Evolutionary conservation across 2,329 filamentous ascomycete genomes (phyloP), one percentile per base, ranked within the genome.

Genomic region (Paraconiothyrium sp.): DNA sequence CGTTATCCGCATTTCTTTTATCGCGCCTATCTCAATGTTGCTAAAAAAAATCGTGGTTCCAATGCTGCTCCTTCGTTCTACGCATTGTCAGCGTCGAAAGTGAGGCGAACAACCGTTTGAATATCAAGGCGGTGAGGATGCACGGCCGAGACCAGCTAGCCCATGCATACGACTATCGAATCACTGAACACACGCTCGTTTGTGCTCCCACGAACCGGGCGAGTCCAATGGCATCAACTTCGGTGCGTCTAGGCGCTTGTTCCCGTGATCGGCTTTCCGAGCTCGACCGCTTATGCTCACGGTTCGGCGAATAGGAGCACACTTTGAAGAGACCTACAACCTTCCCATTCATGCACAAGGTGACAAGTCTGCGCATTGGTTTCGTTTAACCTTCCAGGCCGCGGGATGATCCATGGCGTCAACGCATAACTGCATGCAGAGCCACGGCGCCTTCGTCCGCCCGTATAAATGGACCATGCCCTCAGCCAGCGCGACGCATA

Each of bases 181-280:
- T 67, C 54, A 62, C 20, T 49, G 50, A 48, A 66, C 57, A 66
- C 68, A 72, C 64, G 61, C 63, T 59, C 59, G 58, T 62, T 50
- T 56, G 61, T 64, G 66, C 63, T 67, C 60, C 58, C 57, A 59
- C 52, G 57, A 59, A 51, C 24, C 54, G 46, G 60, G 51, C 51
- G 27, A 58, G 34, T 58, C 54, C n/a, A 44, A 43, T 48, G 56
- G 27, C 37, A 9, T 27, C 24, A 44, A 37, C 24, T 35, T 41
- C 41, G 50, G 13, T 54, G 35, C 34, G 41, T 48, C 43, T 52
- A 57, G 54, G 35, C 34, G 37, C 50, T 24, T 8, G 6, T 47
- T 20, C 43, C 54, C 30, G n/a, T 47, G 30, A 47, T 47, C 32
- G 20, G 20, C 37, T 22, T 14, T 32, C 54, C 22, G 54, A 39